Evolutionary conservation across 345 rosid genomes (phyloP).

Genomic region (Erysimum cheiranthoides): DNA sequence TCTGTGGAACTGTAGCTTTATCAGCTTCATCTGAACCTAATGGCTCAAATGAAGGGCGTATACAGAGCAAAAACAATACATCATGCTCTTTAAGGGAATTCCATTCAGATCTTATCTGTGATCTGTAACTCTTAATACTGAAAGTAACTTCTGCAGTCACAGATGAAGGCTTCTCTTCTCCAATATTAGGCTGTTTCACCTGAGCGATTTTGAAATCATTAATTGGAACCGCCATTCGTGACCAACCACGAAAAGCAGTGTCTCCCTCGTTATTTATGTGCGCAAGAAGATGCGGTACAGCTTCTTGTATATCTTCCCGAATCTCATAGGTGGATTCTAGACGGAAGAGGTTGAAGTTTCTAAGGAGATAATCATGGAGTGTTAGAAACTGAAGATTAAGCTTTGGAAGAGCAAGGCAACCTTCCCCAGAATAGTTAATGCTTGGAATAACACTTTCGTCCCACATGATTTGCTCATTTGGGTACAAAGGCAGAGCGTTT

Average conservation of each 20-base stretch:
- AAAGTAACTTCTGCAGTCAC: conserved; percentile 85
- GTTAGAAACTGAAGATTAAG: conserved; percentile 95
- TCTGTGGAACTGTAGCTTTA: conserved; percentile 89
- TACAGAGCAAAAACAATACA: conserved; percentile 88
- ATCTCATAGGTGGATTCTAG: conserved; percentile 99
- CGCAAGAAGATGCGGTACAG: conserved; percentile 93
- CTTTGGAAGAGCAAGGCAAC: conserved; percentile 98
- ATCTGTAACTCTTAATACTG: conserved; percentile 87
- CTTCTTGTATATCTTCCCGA: conserved; percentile 99
- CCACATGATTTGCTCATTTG: conserved; percentile 99
- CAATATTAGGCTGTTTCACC: conserved; percentile 96
- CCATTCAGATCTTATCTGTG: conserved; percentile 96
- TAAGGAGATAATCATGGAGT: conserved; percentile 92
- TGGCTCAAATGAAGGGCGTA: conserved; percentile 93
- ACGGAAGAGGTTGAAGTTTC: conserved; percentile 98
- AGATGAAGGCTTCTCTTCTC: conserved; percentile 96
- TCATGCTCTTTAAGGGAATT: conserved; percentile 97
- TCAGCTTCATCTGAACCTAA: conserved; percentile 93
- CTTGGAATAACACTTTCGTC: conserved; percentile 99
- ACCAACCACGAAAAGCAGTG: conserved; percentile 98
- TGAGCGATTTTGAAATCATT: conserved; percentile 72
- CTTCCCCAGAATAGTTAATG: conserved; percentile 99
- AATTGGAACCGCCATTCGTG: conserved; percentile 97
- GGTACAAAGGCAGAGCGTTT: conserved; percentile 97
- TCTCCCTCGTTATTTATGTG: conserved; percentile 89